Conservation (phyloP, 1,284 basidiomycete genomes). For the Mycena sp. region DNA sequence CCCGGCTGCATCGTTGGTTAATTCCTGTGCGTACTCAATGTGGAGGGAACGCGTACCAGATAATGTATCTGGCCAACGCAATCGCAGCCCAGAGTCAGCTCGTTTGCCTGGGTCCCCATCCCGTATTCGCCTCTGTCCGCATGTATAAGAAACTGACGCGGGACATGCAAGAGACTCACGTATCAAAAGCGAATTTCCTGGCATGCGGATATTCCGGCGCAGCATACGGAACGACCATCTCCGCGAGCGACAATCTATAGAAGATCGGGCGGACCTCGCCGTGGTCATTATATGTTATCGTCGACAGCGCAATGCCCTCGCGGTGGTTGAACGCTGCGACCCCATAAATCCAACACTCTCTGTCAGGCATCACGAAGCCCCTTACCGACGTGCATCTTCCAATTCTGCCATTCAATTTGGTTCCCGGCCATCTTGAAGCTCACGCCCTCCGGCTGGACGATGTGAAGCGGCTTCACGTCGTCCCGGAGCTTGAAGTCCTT, state of each 20-base stretch:
- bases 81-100: conserved; percentile 85
- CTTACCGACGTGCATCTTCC: conserved; percentile 94
- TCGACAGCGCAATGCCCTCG: conserved; percentile 85
- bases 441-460: conserved; percentile 92
- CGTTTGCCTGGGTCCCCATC: conserved; percentile 89
- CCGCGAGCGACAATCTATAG: conserved; percentile 82
- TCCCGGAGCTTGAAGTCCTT: conserved; percentile 70
- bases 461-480: conserved; percentile 86
- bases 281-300: conserved; percentile 88
- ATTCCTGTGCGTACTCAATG: no score
- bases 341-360: no score
- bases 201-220: conserved; percentile 81
- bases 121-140: conserved; percentile 82
- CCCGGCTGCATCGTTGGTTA: conserved; percentile 65
- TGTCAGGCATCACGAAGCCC: no score
- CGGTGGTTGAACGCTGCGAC: conserved; percentile 80
- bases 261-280: conserved; percentile 81
- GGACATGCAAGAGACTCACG: conserved; percentile 56
- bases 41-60: conserved; percentile 64
- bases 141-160: conserved; percentile 7
- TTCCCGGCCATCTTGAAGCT: conserved; percentile 88
- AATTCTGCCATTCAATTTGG: conserved; percentile 92
- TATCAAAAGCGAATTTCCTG: conserved; percentile 87
- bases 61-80: conserved; percentile 88
- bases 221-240: conserved; percentile 86